Conservation (phyloP, 208 protist genomes). For the Trypanosoma brucei region DNA sequence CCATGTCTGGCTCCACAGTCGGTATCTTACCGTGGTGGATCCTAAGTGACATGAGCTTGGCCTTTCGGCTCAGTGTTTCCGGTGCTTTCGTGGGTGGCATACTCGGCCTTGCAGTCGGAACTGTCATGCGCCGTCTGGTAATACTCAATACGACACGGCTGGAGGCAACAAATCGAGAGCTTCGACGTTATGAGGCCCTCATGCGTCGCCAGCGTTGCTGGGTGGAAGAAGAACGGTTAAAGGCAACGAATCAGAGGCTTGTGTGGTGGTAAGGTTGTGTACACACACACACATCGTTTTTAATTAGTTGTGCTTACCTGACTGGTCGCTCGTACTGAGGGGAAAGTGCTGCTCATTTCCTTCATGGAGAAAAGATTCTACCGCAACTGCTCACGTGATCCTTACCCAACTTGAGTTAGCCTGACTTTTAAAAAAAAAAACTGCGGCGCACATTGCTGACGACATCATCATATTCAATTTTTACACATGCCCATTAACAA, state of each 20-base stretch:
- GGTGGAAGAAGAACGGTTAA: conserved; percentile 39
- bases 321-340: too few relatives aligned
- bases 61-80: conserved; percentile 53
- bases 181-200: conserved; percentile 80
- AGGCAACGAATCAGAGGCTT: conserved; percentile 23
- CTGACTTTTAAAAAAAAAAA: too few relatives aligned
- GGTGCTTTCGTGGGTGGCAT: conserved; percentile 58
- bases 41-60: conserved; percentile 54
- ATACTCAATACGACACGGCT: conserved; percentile 65
- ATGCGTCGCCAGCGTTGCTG: conserved; percentile 66
- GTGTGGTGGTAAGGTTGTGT: conserved; percentile 63
- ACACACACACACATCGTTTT: too few relatives aligned
- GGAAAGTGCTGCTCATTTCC: too few relatives aligned
- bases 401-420: too few relatives aligned
- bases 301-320: too few relatives aligned
- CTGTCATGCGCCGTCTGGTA: conserved; percentile 52
- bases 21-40: conserved; percentile 87
- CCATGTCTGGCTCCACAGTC: conserved; percentile 65
- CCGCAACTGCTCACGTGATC: too few relatives aligned
- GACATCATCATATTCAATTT: too few relatives aligned
- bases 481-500: too few relatives aligned
- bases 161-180: conserved; percentile 62
- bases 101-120: conserved; percentile 55
- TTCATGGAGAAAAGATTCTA: too few relatives aligned
- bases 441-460: too few relatives aligned